Conservation (phyloP, 768 basidiomycete genomes). For the Coprinellus micaceus region DNA sequence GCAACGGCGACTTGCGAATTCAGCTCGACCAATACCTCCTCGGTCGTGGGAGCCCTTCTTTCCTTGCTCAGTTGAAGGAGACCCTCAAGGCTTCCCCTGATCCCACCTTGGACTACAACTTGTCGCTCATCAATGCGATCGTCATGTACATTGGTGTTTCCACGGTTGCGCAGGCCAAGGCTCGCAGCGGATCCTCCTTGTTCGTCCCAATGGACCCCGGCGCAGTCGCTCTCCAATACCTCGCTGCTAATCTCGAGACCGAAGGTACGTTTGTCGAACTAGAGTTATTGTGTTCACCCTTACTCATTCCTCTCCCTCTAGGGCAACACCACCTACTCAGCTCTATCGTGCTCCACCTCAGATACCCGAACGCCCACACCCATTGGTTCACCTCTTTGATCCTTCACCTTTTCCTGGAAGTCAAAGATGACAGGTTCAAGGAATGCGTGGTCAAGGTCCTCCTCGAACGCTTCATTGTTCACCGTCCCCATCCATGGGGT, state of each 20-base stretch:
- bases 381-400: constrained; percentile 95
- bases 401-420: constrained; percentile 81
- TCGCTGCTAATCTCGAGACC: constrained; percentile 79
- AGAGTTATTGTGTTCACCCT: neutral
- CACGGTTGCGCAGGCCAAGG: constrained; percentile 85
- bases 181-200: constrained; percentile 73
- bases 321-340: constrained; percentile 94
- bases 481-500: constrained; percentile 96
- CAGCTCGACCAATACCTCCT: constrained; percentile 85
- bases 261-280: constrained; percentile 58
- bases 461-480: constrained; percentile 89
- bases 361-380: constrained; percentile 98
- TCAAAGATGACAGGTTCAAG: constrained; percentile 70
- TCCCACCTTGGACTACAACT: constrained; percentile 67
- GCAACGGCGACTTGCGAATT: constrained; percentile 71
- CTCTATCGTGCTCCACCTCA: constrained; percentile 90
- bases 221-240: constrained; percentile 77
- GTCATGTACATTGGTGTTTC: constrained; percentile 97
- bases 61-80: constrained; percentile 75
- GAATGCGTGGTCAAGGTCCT: constrained; percentile 87
- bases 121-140: constrained; percentile 87
- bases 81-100: constrained; percentile 56
- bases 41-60: constrained; percentile 66
- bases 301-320: constrained; percentile 26
- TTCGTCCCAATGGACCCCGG: constrained; percentile 84